Conservation (phyloP, 306 rosid species). For the Astragalus glycyphyllos region DNA sequence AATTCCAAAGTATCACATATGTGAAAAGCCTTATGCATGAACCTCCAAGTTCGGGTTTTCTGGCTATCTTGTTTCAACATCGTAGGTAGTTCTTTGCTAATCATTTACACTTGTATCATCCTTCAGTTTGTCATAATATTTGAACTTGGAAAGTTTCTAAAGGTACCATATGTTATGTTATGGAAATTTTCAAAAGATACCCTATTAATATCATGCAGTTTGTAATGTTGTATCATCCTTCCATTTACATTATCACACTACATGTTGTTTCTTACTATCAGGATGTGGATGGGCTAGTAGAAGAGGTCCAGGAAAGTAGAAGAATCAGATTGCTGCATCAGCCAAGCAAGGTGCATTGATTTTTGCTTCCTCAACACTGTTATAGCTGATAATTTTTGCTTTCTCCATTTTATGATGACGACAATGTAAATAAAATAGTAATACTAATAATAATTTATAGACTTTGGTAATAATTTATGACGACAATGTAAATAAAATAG, state of each 20-base stretch:
- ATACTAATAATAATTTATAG: background rate
- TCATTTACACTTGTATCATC: constrained; percentile 29
- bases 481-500: background rate
- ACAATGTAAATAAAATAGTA: background rate
- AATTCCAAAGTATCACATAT: background rate
- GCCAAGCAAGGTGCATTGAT: constrained; percentile 78
- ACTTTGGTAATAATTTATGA: background rate
- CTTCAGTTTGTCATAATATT: constrained; percentile 31
- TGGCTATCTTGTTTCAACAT: background rate
- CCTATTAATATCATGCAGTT: no score
- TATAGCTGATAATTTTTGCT: background rate
- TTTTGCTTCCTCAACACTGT: constrained; percentile 30
- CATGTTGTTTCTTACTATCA: constrained; percentile 43
- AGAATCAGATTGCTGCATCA: constrained; percentile 90
- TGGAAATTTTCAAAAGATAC: background rate
- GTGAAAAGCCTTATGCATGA: constrained; percentile 26
- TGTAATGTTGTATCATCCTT: no score
- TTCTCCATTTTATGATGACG: constrained; percentile 6
- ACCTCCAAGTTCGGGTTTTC: constrained; percentile 5
- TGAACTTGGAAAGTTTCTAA: constrained; percentile 31
- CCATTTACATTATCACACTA: background rate
- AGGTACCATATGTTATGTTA: constrained; percentile 20
- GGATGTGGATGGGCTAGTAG: constrained; percentile 84
- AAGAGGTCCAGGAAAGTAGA: constrained; percentile 95
- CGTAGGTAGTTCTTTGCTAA: constrained; percentile 16